A percentile compares a stretch with the other conserved stretches of the same genome.
Conservation (phyloP, 2,329 filamentous ascomycete species). For the Cladosporium sphaerospermum region DNA sequence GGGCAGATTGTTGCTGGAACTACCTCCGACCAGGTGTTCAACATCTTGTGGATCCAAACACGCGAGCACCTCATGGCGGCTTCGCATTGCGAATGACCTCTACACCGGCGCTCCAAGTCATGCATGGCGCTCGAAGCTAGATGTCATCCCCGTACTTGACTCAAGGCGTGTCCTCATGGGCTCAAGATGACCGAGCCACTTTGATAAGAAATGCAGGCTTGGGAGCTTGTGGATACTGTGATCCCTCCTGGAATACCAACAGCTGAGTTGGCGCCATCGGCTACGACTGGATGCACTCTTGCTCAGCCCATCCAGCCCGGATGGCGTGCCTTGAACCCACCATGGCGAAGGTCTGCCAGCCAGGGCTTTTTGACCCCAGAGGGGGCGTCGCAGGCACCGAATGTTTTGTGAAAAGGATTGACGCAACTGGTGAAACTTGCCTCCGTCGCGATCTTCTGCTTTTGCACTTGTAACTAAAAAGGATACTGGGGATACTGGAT, state of each 20-base stretch:
- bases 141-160: background rate
- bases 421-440: too few species aligned
- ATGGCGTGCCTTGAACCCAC: slow-evolving; percentile 4
- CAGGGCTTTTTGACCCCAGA: background rate
- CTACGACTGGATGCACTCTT: background rate
- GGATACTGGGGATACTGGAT: too few species aligned
- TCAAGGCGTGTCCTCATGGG: background rate
- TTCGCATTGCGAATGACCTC: slow-evolving; percentile 1
- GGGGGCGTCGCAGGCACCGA: too few species aligned
- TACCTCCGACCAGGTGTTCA: too few species aligned
- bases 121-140: too few species aligned
- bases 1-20: too few species aligned
- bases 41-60: background rate
- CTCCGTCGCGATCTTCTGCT: too few species aligned
- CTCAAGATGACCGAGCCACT: background rate
- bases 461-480: too few species aligned
- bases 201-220: background rate
- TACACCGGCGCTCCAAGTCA: background rate
- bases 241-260: too few species aligned
- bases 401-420: too few species aligned
- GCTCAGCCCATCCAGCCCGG: background rate
- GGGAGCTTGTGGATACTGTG: background rate
- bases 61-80: slow-evolving; percentile 10
- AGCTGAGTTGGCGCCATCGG: background rate
- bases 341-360: slow-evolving; percentile 2